Evolutionary conservation across 352 stramenopile genomes (phyloP).

Genomic region (Phytophthora hybrid): DNA sequence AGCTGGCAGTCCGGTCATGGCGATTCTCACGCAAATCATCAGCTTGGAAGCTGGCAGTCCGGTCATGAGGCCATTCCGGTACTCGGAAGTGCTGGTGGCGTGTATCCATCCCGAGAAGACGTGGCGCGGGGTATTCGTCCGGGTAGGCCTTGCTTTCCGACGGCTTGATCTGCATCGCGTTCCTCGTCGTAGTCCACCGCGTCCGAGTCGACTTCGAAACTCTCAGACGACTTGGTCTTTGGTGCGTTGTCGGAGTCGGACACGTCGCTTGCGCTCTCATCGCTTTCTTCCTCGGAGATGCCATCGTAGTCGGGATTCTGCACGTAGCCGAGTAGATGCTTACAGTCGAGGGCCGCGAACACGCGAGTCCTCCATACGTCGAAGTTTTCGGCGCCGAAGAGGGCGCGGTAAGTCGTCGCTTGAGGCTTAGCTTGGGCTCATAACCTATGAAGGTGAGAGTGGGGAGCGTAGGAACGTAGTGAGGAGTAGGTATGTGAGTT

Average conservation of each 20-base stretch:
- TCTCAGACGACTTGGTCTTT: not conserved
- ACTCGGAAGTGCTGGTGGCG: no score
- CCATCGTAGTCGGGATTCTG: slow-evolving; percentile 22
- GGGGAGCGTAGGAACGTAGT: not conserved
- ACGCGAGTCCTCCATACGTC: slow-evolving; percentile 15
- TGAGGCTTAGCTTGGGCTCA: slow-evolving; percentile 21
- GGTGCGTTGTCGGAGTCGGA: slow-evolving; percentile 4
- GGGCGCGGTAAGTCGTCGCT: slow-evolving; percentile 22
- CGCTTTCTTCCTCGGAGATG: slow-evolving; percentile 1
- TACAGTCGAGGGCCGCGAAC: slow-evolving; percentile 18
- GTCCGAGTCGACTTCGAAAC: not conserved
- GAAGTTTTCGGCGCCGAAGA: not conserved
- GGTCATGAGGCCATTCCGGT: no score
- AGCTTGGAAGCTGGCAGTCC: no score
- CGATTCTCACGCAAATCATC: no score
- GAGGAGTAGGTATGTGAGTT: not conserved
- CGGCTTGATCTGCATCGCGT: no score
- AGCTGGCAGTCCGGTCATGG: no score
- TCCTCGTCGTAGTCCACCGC: no score
- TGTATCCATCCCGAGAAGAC: no score
- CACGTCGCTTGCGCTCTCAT: not conserved
- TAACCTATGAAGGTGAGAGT: not conserved
- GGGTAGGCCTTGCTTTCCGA: no score
- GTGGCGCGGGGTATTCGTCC: not conserved
- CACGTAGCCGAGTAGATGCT: slow-evolving; percentile 28